These are phyloP conservation scores for Coemansia sp. DNA, from an alignment of 192 early-diverging fungal genomes.

Conservation along the genomic window DNA sequence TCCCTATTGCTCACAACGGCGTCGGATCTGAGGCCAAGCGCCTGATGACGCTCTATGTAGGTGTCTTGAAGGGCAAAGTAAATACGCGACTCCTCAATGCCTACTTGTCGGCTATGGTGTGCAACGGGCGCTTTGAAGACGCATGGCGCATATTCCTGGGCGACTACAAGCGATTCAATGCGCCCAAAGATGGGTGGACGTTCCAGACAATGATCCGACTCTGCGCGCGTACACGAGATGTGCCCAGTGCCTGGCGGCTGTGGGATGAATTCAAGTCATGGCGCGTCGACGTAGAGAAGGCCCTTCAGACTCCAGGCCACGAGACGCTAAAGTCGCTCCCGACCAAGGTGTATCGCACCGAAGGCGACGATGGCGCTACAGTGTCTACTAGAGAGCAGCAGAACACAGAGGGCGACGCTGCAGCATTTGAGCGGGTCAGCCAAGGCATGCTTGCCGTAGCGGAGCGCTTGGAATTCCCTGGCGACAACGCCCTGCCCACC, in stretches of 20 bases:
- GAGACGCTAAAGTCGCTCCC: slow-evolving; percentile 23
- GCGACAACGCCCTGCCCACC: slow-evolving; percentile 20
- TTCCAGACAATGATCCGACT: slow-evolving; percentile 60
- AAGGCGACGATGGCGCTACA: background rate
- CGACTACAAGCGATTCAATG: slow-evolving; percentile 55
- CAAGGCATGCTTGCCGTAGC: slow-evolving; percentile 43
- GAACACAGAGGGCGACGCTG: slow-evolving; percentile 12
- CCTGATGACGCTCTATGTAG: slow-evolving; percentile 39
- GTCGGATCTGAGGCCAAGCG: slow-evolving; percentile 37
- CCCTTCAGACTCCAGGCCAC: slow-evolving; percentile 41
- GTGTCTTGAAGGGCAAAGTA: slow-evolving; percentile 44
- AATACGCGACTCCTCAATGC: slow-evolving; percentile 62
- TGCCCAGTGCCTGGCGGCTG: slow-evolving; percentile 64
- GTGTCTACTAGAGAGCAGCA: background rate
- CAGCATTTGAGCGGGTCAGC: slow-evolving; percentile 23
- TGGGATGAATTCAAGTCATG: slow-evolving; percentile 71
- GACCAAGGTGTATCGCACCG: slow-evolving; percentile 30
- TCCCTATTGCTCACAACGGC: slow-evolving; percentile 30
- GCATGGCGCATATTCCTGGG: slow-evolving; percentile 56
- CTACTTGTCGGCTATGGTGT: slow-evolving; percentile 61
- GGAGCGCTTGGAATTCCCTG: slow-evolving; percentile 33
- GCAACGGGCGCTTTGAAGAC: slow-evolving; percentile 56
- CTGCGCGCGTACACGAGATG: slow-evolving; percentile 64
- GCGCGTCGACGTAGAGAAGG: slow-evolving; percentile 44
- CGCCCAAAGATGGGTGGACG: slow-evolving; percentile 64